Conservation (phyloP, 441 rosid species). For the Pelargonium citronellum region DNA sequence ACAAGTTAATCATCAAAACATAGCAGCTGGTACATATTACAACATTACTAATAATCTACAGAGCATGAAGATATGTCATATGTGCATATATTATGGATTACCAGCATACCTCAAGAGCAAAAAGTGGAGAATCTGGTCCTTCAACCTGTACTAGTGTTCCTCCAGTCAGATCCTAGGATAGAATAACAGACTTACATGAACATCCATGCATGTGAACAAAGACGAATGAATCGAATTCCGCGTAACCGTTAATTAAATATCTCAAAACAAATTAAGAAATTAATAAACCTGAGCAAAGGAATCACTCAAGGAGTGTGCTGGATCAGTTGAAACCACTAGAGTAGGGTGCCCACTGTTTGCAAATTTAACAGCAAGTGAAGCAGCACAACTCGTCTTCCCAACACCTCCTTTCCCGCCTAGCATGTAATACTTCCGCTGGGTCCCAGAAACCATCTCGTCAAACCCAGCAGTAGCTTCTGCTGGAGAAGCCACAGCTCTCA, state of each 20-base stretch:
- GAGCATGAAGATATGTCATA: constrained; percentile 16
- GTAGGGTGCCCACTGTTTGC: constrained; percentile 90
- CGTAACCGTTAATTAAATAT: constrained; percentile 6
- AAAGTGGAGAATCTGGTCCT: constrained; percentile 76
- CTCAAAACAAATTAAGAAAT: constrained; percentile 2
- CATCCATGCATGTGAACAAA: constrained; percentile 15
- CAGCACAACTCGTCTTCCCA: constrained; percentile 83
- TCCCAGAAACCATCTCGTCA: constrained; percentile 47
- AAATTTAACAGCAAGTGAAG: constrained; percentile 80
- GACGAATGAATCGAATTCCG: constrained; percentile 14
- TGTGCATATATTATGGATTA: constrained; percentile 10
- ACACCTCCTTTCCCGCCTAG: constrained; percentile 87
- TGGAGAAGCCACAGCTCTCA: constrained; percentile 37
- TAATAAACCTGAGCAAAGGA: constrained; percentile 78
- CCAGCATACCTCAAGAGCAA: constrained; percentile 73
- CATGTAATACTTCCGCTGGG: constrained; percentile 54
- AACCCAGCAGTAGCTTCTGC: constrained; percentile 43
- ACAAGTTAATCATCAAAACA: constrained; percentile 5
- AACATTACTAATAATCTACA: not conserved
- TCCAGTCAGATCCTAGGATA: constrained; percentile 65
- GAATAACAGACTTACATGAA: constrained; percentile 8
- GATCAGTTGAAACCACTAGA: constrained; percentile 90
- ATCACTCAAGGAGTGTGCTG: constrained; percentile 91
- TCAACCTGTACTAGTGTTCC: constrained; percentile 75
- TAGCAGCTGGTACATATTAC: not conserved